Base-by-base conservation (phyloP, 495 filamentous ascomycete species). In the Talaromyces borbonicus region DNA sequence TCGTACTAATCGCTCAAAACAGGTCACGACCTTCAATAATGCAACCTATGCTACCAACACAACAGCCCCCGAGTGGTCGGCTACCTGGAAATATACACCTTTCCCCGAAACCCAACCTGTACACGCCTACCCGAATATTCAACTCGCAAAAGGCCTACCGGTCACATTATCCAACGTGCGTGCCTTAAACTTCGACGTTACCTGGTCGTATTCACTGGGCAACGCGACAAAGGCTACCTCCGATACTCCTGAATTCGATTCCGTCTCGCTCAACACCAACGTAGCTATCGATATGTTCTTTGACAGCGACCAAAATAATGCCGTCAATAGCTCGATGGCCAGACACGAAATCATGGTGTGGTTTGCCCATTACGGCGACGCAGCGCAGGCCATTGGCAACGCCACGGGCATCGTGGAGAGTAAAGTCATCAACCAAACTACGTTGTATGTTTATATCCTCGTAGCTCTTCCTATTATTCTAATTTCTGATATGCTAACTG, bases 251-350 rank as follows among this genome's bases (percentile, higher is more conserved):
- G 35, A 37, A 9, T 49, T 70, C 8, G 49, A 14, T 9, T 25
- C 41, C 14, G 45, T 51, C 6, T 37, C 39, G 2, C 51, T 67
- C 15, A 59, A 67, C 31, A 49, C 60, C 45, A 69, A 66, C 55
- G 67, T 71, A n/a, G 65, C 63, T 24, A 49, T 71, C 16, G 67
- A 71, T 60, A 66, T 71, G 60, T 71, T 65, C 52, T 56, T 71
- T 23, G 67, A 70, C 42, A 44, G 43, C 18, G 60, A 66, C 35
- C 46, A 50, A 20, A 41, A 27, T 0, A 58, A 44, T 0, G 50
- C 67, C 0, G 18, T 42, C 26, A 56, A 63, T 54, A 60, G 54
- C 37, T 49, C 49, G 3, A n/a, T 44, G 1, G 59, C 67, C 14
- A 45, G 53, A 1, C 66, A 56, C 59, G 69, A 73, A 51, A 60